Evolutionary conservation across 108 stramenopile genomes (phyloP), one percentile per base, ranked within the genome.

Genomic region (Nitzschia putrida): DNA sequence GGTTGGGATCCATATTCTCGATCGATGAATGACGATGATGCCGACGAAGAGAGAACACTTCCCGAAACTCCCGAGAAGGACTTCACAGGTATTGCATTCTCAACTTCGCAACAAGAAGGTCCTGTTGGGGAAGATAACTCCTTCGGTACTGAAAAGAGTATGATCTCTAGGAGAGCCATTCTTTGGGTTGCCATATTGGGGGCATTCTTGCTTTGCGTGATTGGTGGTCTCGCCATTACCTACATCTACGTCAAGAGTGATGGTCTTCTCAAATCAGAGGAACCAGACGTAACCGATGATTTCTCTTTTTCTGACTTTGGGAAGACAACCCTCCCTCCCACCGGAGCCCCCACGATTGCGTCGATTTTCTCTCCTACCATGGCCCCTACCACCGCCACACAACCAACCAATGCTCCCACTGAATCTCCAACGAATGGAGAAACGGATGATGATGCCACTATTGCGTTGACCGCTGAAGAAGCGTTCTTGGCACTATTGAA

Each of bases 141-240:
- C 18, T 16, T 49, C 47, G 14, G 6, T 18, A 34, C 29, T 4
- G 18, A 49, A 49, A 49, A 49, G n/a, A 18, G n/a, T 5, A 6
- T 16, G 18, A 5, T 16, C 18, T 63, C 61, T 43, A 63, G 40
- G 44, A 44, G 23, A 11, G 5, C 37, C 10, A 56, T 34, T 38
- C 22, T 57, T 12, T 56, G 53, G 38, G 67, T 55, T n/a, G 67
- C 67, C 8, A 39, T 56, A 8, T n/a, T 68, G 8, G 67, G 54
- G 8, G 38, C 40, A 3, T 39, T 68, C 14, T 56, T 68, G 54
- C n/a, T 68, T 26, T 8, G 26, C 1, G 2, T 38, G 1, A 68
- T 54, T 42, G 20, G 25, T 68, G 67, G 51, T 10, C 24, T 68
- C 0, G 41, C 55, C 12, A 2, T 68, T 43, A 54, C 51, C 42